Evolutionary conservation across 1,284 basidiomycete species (phyloP).

Genomic region (Cryptococcus hybrid): DNA sequence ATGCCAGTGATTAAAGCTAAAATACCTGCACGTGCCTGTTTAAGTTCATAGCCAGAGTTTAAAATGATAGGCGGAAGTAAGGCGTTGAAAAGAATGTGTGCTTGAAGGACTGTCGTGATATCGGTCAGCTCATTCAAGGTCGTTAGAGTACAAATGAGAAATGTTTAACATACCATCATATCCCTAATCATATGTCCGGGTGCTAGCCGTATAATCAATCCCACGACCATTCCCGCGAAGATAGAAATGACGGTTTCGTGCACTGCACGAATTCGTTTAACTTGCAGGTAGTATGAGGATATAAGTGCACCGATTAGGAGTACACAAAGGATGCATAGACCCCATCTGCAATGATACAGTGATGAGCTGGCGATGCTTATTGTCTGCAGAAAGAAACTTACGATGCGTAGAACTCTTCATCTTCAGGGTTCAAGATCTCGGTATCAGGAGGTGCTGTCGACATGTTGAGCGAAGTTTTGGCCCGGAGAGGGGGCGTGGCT

Average conservation of each 20-base stretch:
- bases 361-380: background rate
- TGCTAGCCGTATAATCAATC: constrained; percentile 81
- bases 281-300: constrained; percentile 97
- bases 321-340: constrained; percentile 88
- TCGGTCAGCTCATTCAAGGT: background rate
- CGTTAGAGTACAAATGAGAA: background rate
- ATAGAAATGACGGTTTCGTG: constrained; percentile 97
- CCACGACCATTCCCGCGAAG: constrained; percentile 93
- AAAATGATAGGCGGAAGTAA: constrained; percentile 97
- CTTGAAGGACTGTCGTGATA: constrained; percentile 72
- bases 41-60: constrained; percentile 96
- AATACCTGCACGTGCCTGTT: constrained; percentile 64
- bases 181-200: constrained; percentile 93
- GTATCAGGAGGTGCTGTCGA: constrained; percentile 21
- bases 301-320: constrained; percentile 91
- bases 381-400: constrained; percentile 6
- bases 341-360: constrained; percentile 58
- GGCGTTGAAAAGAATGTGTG: constrained; percentile 98
- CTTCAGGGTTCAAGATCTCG: constrained; percentile 53
- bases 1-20: background rate
- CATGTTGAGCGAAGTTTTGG: too few relatives aligned
- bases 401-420: constrained; percentile 87
- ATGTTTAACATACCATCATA: constrained; percentile 78
- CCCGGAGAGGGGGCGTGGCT: too few relatives aligned
- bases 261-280: constrained; percentile 90